Evolutionary conservation across 495 filamentous ascomycete species (phyloP), one percentile per base, ranked within the genome.

Genomic region (Aspergillus ostianus): DNA sequence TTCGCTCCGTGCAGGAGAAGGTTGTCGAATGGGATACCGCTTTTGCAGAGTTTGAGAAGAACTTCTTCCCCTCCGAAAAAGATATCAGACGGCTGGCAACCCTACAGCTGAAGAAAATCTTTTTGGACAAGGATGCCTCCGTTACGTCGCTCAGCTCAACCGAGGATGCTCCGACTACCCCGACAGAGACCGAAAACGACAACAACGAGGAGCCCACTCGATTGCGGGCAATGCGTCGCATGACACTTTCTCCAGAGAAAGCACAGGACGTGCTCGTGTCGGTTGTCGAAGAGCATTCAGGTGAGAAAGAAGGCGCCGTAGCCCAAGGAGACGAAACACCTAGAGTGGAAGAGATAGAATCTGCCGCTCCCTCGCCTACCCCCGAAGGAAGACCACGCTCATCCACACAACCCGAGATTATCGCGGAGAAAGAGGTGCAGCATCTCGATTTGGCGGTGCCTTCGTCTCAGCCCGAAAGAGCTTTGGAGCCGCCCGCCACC

Each of bases 11-110:
- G 77, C 89, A 97, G 63, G 93, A 97, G 69, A 96, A 91, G 63
- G 92, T 93, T 9, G 86, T 90, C 8, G 90, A 92, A 64, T 99
- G 95, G 95, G 95, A 99, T 65, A 85, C 84, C 21, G 84, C 83
- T 4, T 99, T 99, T 71, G 84, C 85, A 36, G 87, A 90, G 32
- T 97, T 99, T 59, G 95, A 99, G 67, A 85, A 85, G 53, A 90
- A 93, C 62, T 99, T 94, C 73, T 92, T 99, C 68, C 91, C 91
- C 17, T 97, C 93, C 0, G 95, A 99, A 66, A 98, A 97, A 65
- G 95, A 99, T 75, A 97, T 99, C 60, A 84, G 92, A 59, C 84
- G 93, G 62, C 77, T 99, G 52, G 93, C 95, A 47, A 89, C 92
- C 23, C 80, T 96, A 36, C 95, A 99, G 64, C 79, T 99, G 52